phyloP scores from a whole-genome alignment of 169 alveolate genomes.

The Cyclospora cayetanensis region DNA sequence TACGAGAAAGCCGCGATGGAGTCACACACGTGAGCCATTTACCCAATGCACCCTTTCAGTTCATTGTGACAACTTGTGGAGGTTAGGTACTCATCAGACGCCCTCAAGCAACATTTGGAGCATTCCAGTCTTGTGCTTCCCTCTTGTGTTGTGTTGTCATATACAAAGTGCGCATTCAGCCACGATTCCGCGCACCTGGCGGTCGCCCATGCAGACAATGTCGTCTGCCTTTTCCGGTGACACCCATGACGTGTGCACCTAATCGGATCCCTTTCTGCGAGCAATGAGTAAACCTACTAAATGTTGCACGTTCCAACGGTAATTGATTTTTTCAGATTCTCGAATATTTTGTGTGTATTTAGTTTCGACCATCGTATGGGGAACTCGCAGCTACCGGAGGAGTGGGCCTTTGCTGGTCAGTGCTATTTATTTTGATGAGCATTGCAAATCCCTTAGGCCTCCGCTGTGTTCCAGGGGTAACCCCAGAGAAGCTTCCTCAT shows the following conservation, averaged over 20 bases:
- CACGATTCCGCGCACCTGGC: constrained; percentile 63
- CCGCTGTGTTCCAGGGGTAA: not conserved
- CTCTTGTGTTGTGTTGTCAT: not conserved
- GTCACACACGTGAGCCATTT: constrained; percentile 67
- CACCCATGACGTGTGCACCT: not conserved
- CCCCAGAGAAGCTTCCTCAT: not conserved
- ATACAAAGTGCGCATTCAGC: constrained; percentile 61
- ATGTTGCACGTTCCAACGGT: not conserved
- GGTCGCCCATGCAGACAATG: constrained; percentile 69
- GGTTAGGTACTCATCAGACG: not conserved
- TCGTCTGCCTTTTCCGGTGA: constrained; percentile 72
- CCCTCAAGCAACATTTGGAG: not conserved
- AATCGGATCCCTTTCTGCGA: not conserved
- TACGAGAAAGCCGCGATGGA: constrained; percentile 62
- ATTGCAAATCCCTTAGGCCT: not conserved
- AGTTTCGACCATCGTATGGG: constrained; percentile 62
- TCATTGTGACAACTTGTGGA: too few species aligned
- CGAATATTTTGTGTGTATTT: not conserved
- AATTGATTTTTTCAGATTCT: not conserved
- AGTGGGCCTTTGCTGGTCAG: constrained; percentile 71
- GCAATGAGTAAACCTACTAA: too few species aligned
- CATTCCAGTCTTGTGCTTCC: not conserved
- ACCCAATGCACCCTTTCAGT: not conserved
- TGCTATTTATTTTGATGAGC: too few species aligned
- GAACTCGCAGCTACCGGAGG: constrained; percentile 30